Evolutionary conservation across 2,329 filamentous ascomycete species (phyloP), one percentile per base, ranked within the genome.

Genomic region (Lachnellula suecica): DNA sequence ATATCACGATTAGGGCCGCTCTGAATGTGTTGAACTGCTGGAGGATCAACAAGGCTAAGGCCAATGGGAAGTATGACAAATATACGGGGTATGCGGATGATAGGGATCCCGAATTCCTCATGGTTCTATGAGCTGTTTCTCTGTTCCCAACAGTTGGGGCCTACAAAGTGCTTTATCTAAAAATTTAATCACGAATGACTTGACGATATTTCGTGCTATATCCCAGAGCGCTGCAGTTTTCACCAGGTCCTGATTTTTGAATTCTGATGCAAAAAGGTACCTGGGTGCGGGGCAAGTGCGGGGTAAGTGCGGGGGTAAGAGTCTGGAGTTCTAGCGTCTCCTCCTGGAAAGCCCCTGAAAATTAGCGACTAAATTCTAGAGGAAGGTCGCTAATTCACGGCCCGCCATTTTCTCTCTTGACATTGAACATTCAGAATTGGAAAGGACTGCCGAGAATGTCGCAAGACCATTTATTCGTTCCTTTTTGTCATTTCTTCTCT

Each of bases 41-140:
- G 56, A 87, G 85, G 68, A 74, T 86, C 23, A 88, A 88, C 62
- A 72, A 70, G 7, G 83, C 86, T 62, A 88, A 88, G 70, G 71
- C 66, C 11, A 70, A 60, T 4, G 84, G 84, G 1, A 84, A 82
- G 62, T 82, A 85, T 59, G 78, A 77, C 46, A 63, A 79, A 57
- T 86, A 77, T 59, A 70, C 70, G 35, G 83, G 80, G 0, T 79
- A 67, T 54, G 80, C 79, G 0, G 84, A 88, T 62, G 85, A 88
- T 60, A 72, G 84, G 22, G 82, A 87, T 56, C 84, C 84, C 0
- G 66, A 72, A 2, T 87, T 87, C 60, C 78, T 72, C 56, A 75
- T 87, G 73, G 74, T 87, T 8, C 60, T 86, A 59, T 87, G 67
- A 70, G 27, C n/a, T 38, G 35, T 19, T 22, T 31, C n/a, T 17